Evolutionary conservation across 2,329 filamentous ascomycete genomes (phyloP).

Genomic region (Aureobasidium sp.): DNA sequence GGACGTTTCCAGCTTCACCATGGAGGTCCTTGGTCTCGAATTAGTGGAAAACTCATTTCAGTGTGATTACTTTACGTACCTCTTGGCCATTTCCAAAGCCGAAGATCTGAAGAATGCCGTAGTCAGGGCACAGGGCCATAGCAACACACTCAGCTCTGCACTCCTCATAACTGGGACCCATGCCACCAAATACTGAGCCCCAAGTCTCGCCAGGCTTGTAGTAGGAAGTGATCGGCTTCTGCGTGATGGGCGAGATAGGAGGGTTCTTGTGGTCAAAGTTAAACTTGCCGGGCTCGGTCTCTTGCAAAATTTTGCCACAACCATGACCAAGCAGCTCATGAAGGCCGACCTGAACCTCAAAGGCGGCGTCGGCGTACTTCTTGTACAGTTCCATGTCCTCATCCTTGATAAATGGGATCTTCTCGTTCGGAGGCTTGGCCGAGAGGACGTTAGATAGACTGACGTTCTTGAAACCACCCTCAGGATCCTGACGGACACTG

Average conservation of each 20-base stretch:
- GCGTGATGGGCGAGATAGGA: slow-evolving; percentile 71
- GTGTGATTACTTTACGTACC: neutral
- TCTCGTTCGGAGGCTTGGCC: slow-evolving; percentile 86
- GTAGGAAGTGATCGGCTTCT: slow-evolving; percentile 73
- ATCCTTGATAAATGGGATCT: slow-evolving; percentile 80
- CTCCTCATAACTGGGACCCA: slow-evolving; percentile 87
- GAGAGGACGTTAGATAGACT: slow-evolving; percentile 88
- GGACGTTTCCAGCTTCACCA: slow-evolving; percentile 72
- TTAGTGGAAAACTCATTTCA: neutral
- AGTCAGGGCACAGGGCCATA: slow-evolving; percentile 86
- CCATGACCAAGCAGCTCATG: slow-evolving; percentile 87
- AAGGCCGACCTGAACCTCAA: slow-evolving; percentile 92
- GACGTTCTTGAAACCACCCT: slow-evolving; percentile 76
- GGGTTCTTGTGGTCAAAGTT: slow-evolving; percentile 84
- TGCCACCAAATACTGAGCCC: slow-evolving; percentile 65
- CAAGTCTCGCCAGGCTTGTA: slow-evolving; percentile 95
- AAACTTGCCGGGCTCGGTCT: slow-evolving; percentile 71
- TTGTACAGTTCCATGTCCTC: slow-evolving; percentile 71
- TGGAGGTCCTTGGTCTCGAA: slow-evolving; percentile 50
- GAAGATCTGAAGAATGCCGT: slow-evolving; percentile 81
- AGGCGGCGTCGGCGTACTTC: slow-evolving; percentile 77
- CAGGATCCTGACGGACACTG: slow-evolving; percentile 67
- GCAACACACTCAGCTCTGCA: slow-evolving; percentile 91
- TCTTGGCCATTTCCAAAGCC: slow-evolving; percentile 73
- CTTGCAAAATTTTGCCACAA: slow-evolving; percentile 87